Evolutionary conservation across 2,329 filamentous ascomycete species (phyloP).

Genomic region (Ceratocystis harringtonii): DNA sequence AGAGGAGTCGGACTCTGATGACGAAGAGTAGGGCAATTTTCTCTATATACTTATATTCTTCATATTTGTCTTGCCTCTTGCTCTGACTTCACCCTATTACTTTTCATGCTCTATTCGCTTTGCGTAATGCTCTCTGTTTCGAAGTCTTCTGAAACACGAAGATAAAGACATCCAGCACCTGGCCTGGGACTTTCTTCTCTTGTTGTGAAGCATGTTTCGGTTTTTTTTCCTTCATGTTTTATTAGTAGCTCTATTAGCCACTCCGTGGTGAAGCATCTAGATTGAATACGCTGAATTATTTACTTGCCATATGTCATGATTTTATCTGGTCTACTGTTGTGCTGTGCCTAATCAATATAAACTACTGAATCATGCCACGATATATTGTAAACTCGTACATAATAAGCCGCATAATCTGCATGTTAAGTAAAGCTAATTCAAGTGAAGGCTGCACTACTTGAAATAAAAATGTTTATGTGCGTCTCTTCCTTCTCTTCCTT

Average conservation of each 20-base stretch:
- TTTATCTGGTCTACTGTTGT: too few species aligned
- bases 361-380: too few species aligned
- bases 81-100: not conserved
- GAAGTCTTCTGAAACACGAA: slow-evolving; percentile 1
- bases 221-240: not conserved
- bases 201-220: not conserved
- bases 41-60: not conserved
- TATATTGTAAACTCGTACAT: too few species aligned
- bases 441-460: not conserved
- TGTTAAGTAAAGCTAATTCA: not conserved
- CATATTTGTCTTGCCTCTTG: too few species aligned
- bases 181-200: not conserved
- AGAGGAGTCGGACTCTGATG: slow-evolving; percentile 41
- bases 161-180: not conserved
- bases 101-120: not conserved
- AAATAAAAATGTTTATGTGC: not conserved
- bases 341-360: too few species aligned
- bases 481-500: not conserved
- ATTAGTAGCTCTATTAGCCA: not conserved
- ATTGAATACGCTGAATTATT: not conserved
- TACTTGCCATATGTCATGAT: not conserved
- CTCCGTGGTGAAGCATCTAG: not conserved
- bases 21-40: slow-evolving; percentile 21
- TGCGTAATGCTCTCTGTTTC: not conserved
- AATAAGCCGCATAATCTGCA: not conserved